These are phyloP conservation scores for Wallacemonas sp. DNA, from an alignment of 208 protist species.

Conservation along the genomic window DNA sequence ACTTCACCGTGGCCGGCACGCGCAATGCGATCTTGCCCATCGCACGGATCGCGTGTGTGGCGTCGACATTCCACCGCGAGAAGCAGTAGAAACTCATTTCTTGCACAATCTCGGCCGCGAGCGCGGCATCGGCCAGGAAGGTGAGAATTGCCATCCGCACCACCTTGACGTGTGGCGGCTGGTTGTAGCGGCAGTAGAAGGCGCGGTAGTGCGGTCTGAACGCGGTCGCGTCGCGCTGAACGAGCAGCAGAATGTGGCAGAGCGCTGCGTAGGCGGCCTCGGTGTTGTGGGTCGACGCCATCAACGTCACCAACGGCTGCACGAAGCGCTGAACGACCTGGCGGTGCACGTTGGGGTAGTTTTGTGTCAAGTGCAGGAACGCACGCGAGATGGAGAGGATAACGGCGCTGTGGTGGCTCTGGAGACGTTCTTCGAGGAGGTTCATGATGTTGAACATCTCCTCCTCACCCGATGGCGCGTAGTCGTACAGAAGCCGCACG, in stretches of 20 bases:
- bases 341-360: slow-evolving; percentile 63
- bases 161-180: slow-evolving; percentile 82
- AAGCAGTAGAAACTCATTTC: slow-evolving; percentile 51
- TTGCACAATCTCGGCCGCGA: slow-evolving; percentile 58
- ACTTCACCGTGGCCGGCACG: slow-evolving; percentile 22
- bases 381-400: slow-evolving; percentile 79
- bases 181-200: slow-evolving; percentile 77
- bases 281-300: slow-evolving; percentile 41
- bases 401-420: slow-evolving; percentile 85
- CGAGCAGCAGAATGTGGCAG: slow-evolving; percentile 84
- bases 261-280: slow-evolving; percentile 79
- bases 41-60: slow-evolving; percentile 28
- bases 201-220: slow-evolving; percentile 51
- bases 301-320: slow-evolving; percentile 80
- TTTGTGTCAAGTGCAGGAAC: slow-evolving; percentile 90
- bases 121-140: slow-evolving; percentile 43
- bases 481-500: slow-evolving; percentile 63
- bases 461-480: slow-evolving; percentile 67
- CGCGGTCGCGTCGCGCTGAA: slow-evolving; percentile 51
- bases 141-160: slow-evolving; percentile 87
- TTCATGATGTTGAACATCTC: slow-evolving; percentile 94
- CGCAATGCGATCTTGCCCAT: slow-evolving; percentile 39
- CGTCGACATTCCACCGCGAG: slow-evolving; percentile 9
- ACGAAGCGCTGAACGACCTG: slow-evolving; percentile 80
- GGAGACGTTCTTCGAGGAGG: slow-evolving; percentile 89